Conservation (phyloP, 495 filamentous ascomycete species). For the Immersiella caudata region DNA sequence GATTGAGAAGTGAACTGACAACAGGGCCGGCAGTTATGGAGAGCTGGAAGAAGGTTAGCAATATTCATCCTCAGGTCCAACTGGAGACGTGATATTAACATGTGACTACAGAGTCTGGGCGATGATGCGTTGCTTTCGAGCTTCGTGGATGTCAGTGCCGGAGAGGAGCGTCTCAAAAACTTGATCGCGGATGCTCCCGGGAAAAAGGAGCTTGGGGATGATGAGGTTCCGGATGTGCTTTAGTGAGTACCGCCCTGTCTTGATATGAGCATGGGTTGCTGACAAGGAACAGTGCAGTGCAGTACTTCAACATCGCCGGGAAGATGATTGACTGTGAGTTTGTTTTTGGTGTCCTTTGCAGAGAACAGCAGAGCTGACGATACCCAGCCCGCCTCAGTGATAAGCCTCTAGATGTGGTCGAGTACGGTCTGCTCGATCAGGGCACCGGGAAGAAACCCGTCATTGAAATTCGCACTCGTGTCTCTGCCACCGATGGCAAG, state of each 20-base stretch:
- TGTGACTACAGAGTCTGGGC: background rate
- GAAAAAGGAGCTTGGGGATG: slow-evolving; percentile 20
- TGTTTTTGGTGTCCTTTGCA: no score
- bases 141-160: slow-evolving; percentile 15
- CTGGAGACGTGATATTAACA: background rate
- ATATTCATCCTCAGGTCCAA: background rate
- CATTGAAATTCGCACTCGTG: slow-evolving; percentile 41
- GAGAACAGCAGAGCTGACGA: no score
- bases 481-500: slow-evolving; percentile 19
- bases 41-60: background rate
- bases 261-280: background rate
- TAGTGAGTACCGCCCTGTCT: slow-evolving; percentile 8
- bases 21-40: background rate
- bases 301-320: slow-evolving; percentile 9
- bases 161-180: slow-evolving; percentile 1
- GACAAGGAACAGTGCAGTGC: background rate
- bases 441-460: slow-evolving; percentile 33
- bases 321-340: slow-evolving; percentile 22
- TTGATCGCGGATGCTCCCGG: slow-evolving; percentile 4
- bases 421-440: slow-evolving; percentile 10
- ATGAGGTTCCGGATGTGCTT: slow-evolving; percentile 23
- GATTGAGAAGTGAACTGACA: no score
- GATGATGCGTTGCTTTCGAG: slow-evolving; percentile 13
- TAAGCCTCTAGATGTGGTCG: slow-evolving; percentile 32
- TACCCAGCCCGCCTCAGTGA: slow-evolving; percentile 34